Conservation (phyloP, 169 alveolate species). For the Plasmodium yoelii region DNA sequence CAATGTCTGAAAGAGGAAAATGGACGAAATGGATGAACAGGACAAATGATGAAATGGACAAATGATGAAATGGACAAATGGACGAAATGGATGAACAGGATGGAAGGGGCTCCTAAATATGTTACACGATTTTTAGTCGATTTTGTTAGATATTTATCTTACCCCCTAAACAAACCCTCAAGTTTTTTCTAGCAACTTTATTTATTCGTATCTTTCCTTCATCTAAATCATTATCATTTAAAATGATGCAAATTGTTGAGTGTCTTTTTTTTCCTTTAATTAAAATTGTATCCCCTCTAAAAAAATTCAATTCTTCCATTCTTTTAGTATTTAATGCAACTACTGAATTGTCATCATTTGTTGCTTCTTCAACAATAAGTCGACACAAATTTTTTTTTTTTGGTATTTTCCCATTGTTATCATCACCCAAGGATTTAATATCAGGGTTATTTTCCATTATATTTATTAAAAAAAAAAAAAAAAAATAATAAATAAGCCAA, state of each 20-base stretch:
- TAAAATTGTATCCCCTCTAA: conserved; percentile 99
- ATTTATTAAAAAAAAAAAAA: not conserved
- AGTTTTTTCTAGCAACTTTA: conserved; percentile 98
- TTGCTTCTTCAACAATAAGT: conserved; percentile 98
- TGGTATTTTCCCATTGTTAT: conserved; percentile 35
- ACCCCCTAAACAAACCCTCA: conserved; percentile 97
- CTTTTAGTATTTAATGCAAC: conserved; percentile 94
- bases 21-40: not conserved
- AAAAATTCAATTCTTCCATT: conserved; percentile 96
- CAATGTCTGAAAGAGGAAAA: conserved; percentile 88
- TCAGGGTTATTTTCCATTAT: conserved; percentile 60
- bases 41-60: not conserved
- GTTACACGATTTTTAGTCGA: not conserved
- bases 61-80: not conserved
- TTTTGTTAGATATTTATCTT: not conserved
- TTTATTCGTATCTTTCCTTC: conserved; percentile 97
- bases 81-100: not conserved
- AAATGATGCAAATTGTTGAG: conserved; percentile 98
- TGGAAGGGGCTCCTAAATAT: not conserved
- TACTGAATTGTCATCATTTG: conserved; percentile 99
- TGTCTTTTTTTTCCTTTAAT: conserved; percentile 99
- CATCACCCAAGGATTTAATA: conserved; percentile 46
- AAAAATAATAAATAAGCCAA: not conserved
- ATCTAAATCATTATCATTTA: conserved; percentile 97
- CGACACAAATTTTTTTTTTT: conserved; percentile 82